Base-by-base conservation (phyloP, 2,329 filamentous ascomycete genomes). In the Colletotrichum limetticola region DNA sequence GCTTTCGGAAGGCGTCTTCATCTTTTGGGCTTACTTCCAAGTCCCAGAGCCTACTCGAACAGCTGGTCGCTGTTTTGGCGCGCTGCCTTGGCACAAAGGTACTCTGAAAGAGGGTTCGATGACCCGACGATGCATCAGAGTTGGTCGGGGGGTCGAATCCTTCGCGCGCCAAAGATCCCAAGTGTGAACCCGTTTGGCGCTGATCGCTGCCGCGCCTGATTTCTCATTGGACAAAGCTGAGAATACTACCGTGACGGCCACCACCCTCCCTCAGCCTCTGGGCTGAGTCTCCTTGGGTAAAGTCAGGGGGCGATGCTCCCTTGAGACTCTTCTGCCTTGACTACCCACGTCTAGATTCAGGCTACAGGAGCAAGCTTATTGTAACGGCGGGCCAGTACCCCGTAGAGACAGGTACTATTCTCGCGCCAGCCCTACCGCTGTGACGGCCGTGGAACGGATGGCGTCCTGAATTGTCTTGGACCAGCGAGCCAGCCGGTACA, bases 401-500 rank as follows among this genome's bases (percentile, higher is more conserved):
- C 32, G 32, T 35, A 12, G 0, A 12, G 11, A 35, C 12, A 26
- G 37, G 37, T 42, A 16, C 14, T 16, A 3, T 2, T 55, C 58
- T 59, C 26, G 16, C 35, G 35, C 46, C 70, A 72, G 66, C 66
- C 70, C 46, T 72, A 65, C 53, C 55, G 26, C 46, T 37, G 30
- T 30, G 58, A 59, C 53, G 53, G 35, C 26, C 16, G 58, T 60
- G 66, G 59, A 24, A 58, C 32, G 52, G 30, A 42, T 63, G 42
- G 58, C 49, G 28, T 55, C 22, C 37, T 42, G n/a, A 30, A 19
- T 26, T 58, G 58, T 37, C 65, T 53, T 68, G 24, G 58, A 42
- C 7, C 14, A 9, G 8, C 30, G 9, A 37, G 28, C 61, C 61
- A n/a, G 26, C 16, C 30, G 57, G 11, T 55, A 59, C 59, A 63